Evolutionary conservation across 108 stramenopile genomes (phyloP).

Genomic region (Skeletonema potamos): DNA sequence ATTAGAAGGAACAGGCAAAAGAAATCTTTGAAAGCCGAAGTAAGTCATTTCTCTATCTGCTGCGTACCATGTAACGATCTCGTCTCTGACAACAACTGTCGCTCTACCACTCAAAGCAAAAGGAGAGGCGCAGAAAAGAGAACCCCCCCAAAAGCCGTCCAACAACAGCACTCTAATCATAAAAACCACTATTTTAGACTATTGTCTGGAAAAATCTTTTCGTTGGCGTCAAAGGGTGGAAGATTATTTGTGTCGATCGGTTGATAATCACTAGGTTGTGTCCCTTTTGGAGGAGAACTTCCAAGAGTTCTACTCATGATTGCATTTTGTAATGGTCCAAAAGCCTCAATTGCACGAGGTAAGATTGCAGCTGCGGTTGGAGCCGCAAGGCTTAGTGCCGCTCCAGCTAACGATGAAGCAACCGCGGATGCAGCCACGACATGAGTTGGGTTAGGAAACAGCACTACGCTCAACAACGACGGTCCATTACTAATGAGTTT

Average conservation of each 20-base stretch:
- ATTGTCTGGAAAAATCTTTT: conserved; percentile 21
- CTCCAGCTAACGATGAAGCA: conserved; percentile 63
- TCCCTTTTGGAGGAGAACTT: background rate
- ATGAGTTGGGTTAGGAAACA: conserved; percentile 27
- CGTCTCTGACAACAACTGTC: background rate
- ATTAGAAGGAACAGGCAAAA: background rate
- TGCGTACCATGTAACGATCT: background rate
- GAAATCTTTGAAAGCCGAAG: background rate
- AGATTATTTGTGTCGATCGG: conserved; percentile 9
- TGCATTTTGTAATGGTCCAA: conserved; percentile 24
- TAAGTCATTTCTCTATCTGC: background rate
- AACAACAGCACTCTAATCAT: background rate
- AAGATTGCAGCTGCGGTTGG: conserved; percentile 36
- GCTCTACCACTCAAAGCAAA: background rate
- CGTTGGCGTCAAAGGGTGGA: conserved; percentile 26
- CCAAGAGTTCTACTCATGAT: background rate
- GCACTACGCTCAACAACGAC: conserved; percentile 8
- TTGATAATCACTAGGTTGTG: conserved; percentile 26
- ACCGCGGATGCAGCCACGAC: conserved; percentile 55
- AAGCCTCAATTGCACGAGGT: conserved; percentile 17
- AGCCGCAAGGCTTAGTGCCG: conserved; percentile 60
- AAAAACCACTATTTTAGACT: background rate
- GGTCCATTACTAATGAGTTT: conserved; percentile 22
- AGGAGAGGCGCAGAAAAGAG: background rate
- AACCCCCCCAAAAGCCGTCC: background rate